These are phyloP conservation scores for Ophiostoma himal-ulmi DNA, from an alignment of 2,329 filamentous ascomycete species.

Conservation along the genomic window DNA sequence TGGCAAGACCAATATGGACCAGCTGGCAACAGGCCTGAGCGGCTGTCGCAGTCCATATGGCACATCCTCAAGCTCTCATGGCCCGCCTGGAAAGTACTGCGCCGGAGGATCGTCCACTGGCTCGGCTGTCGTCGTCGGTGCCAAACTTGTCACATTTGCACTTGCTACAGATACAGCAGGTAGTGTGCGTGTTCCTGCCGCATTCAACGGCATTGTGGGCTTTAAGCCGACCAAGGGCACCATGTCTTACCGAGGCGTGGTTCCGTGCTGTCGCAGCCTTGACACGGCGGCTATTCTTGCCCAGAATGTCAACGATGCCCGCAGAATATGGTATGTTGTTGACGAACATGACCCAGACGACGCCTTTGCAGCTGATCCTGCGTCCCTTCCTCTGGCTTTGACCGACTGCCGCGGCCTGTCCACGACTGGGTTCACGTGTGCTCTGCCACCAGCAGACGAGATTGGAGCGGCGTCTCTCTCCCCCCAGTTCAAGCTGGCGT, in stretches of 20 bases:
- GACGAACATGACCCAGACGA: neutral
- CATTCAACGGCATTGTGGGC: neutral
- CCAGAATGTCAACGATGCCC: neutral
- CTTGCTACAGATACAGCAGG: neutral
- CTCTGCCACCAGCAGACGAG: neutral
- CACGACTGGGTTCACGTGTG: neutral
- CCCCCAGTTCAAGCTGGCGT: neutral
- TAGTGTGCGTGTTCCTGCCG: neutral
- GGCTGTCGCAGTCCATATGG: conserved; percentile 53
- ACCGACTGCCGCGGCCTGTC: neutral
- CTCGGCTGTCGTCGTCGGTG: neutral
- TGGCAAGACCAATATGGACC: conserved; percentile 56
- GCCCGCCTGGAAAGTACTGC: neutral
- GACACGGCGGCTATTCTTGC: neutral
- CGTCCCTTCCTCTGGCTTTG: neutral
- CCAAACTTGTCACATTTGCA: neutral
- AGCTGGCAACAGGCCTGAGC: conserved; percentile 56
- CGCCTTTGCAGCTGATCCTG: neutral
- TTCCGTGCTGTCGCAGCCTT: neutral
- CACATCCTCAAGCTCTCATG: conserved; percentile 30
- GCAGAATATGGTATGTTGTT: neutral
- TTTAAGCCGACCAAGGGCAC: conserved; percentile 4
- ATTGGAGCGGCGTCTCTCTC: neutral
- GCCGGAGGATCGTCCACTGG: neutral
- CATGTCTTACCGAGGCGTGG: neutral